These are phyloP conservation scores for Parathielavia appendiculata DNA, from an alignment of 495 filamentous ascomycete species.

Conservation along the genomic window DNA sequence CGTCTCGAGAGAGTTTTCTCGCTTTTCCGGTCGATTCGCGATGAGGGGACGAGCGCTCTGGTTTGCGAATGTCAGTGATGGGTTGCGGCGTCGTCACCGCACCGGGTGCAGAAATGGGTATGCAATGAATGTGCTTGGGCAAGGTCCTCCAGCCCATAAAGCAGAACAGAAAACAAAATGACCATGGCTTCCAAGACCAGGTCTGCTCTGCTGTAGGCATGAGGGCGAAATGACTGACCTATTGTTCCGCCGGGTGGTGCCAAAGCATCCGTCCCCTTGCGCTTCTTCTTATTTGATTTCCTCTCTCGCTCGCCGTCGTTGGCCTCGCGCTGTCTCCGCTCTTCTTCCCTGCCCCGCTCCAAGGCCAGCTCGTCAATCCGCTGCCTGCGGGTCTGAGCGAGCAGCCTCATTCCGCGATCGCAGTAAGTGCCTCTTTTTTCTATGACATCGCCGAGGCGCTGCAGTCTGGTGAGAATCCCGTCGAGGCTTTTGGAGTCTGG, in stretches of 20 bases:
- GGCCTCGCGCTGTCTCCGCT: conserved; percentile 35
- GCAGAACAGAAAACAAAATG: conserved; percentile 2
- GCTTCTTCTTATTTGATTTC: conserved; percentile 54
- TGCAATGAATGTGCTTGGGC: neutral
- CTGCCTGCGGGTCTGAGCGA: conserved; percentile 59
- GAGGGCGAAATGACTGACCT: conserved; percentile 47
- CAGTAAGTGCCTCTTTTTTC: conserved; percentile 57
- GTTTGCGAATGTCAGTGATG: conserved; percentile 3
- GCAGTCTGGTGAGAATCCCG: conserved; percentile 60
- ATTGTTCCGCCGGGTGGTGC: conserved; percentile 64
- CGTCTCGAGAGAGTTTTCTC: conserved; percentile 46
- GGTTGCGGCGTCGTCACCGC: neutral
- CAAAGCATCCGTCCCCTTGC: conserved; percentile 46
- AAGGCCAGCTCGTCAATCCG: conserved; percentile 45
- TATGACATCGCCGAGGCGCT: conserved; percentile 59
- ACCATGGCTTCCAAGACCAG: neutral
- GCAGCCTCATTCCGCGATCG: conserved; percentile 67
- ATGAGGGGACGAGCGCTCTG: conserved; percentile 45
- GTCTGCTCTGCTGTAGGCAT: neutral
- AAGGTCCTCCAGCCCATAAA: conserved; percentile 1
- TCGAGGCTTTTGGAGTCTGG: conserved; percentile 72
- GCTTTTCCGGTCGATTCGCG: conserved; percentile 40
- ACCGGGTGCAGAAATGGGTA: conserved; percentile 7
- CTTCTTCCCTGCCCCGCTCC: conserved; percentile 38
- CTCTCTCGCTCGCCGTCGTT: conserved; percentile 47